Conservation (phyloP, 176 grass and related monocot genomes). For the Urochloa ruziziensis region DNA sequence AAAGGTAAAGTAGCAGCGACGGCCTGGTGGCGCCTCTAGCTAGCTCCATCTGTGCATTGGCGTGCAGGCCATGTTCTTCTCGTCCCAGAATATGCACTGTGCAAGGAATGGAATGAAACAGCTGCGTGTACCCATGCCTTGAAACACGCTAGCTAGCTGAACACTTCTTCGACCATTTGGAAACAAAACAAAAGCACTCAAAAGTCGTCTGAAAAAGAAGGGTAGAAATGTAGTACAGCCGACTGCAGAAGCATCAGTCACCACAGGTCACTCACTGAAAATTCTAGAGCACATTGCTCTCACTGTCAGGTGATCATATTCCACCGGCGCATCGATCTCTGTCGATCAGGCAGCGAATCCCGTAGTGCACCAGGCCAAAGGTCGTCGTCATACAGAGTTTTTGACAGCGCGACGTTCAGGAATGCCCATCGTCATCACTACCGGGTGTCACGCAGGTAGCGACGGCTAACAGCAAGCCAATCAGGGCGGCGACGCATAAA, state of each 20-base stretch:
- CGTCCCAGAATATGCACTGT: background rate
- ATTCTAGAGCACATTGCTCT: background rate
- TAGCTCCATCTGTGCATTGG: background rate
- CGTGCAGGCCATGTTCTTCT: background rate
- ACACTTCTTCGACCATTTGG: background rate
- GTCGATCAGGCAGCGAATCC: no score
- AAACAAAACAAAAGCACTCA: background rate
- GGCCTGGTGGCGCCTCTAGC: no score
- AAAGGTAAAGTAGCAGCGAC: no score
- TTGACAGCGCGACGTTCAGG: background rate
- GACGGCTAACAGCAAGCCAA: conserved; percentile 22
- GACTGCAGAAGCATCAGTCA: background rate
- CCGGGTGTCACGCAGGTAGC: background rate
- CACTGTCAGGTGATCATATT: background rate
- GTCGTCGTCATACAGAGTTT: background rate
- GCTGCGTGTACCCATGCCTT: background rate
- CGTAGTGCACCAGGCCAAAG: no score
- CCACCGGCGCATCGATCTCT: background rate
- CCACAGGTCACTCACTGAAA: background rate
- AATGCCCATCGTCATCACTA: background rate
- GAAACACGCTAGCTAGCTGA: background rate
- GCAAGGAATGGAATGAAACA: background rate
- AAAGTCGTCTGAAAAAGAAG: background rate
- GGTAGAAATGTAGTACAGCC: background rate
- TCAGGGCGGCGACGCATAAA: conserved; percentile 23